Base-by-base conservation (phyloP, 2,329 filamentous ascomycete species). In the Pseudogymnoascus verrucosus region DNA sequence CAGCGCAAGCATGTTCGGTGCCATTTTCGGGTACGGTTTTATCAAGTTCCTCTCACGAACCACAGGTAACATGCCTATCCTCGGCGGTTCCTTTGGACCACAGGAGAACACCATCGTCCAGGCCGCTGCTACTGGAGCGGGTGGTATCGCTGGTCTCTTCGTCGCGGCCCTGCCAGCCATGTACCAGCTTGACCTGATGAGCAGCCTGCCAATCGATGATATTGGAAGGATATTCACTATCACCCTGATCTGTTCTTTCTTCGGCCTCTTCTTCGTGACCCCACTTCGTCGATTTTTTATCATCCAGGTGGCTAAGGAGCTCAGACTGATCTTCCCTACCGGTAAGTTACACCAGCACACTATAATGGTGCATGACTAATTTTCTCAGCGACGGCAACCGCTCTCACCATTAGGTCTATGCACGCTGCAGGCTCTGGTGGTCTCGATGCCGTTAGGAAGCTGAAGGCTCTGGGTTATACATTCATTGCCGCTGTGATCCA, bases 261-360 rank as follows among this genome's bases (percentile, higher is more conserved):
- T 87, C 71, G 86, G 86, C 3, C 79, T 87, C 65, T 85, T 85
- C 72, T 85, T 86, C 67, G 82, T 82, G 60, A 85, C 84, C 0
- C 84, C 84, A 6, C 78, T 87, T 19, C 83, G 86, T 64, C 87
- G 86, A 70, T 88, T 89, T 76, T 89, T 88, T 76, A 82, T 89
- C 72, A 82, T 88, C 72, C 84, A 86, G 64, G 83, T 87, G 11
- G 83, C 83, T 2, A 78, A 84, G 8, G 83, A 87, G 73, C 74
- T 86, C 34, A 80, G 79, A 64, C 77, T 87, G 51, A 78, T 86
- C 63, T 87, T 86, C 73, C 84, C 84, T 1, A 82, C 83, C 0
- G 73, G 66, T 67, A 60, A 57, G 63, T 51, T 12, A 57, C 11
- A 28, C 42, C 28, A 34, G 28, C 34, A 26, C 16, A 19, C 5